Evolutionary conservation across 768 basidiomycete genomes (phyloP).

Genomic region (Suillus luteus): DNA sequence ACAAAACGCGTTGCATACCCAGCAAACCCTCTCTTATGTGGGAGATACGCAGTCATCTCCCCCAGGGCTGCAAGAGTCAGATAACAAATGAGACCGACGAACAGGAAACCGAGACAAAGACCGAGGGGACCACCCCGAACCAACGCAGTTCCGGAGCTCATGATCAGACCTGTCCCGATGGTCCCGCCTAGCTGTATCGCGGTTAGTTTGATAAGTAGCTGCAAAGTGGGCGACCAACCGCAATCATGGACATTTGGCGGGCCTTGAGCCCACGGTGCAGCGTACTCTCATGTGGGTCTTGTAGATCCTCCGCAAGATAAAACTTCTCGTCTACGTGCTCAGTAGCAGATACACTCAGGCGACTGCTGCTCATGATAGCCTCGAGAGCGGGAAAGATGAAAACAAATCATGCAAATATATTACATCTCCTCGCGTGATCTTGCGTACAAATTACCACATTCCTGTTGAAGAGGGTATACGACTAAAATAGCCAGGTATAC

Average conservation of each 20-base stretch:
- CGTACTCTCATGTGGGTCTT: slow-evolving; percentile 42
- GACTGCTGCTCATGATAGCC: neutral
- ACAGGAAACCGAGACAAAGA: slow-evolving; percentile 41
- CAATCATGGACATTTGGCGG: slow-evolving; percentile 62
- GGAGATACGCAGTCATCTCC: slow-evolving; percentile 44
- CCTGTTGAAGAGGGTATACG: neutral
- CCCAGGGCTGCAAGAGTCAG: slow-evolving; percentile 58
- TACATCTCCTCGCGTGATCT: neutral
- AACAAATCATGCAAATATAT: neutral
- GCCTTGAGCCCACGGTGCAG: slow-evolving; percentile 56
- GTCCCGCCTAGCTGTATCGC: slow-evolving; percentile 47
- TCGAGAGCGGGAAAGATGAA: neutral
- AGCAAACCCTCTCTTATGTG: slow-evolving; percentile 60
- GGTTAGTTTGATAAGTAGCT: neutral
- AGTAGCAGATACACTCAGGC: neutral
- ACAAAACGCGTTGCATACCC: slow-evolving; percentile 70
- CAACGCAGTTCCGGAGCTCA: slow-evolving; percentile 57
- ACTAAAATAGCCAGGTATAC: slow-evolving; percentile 10
- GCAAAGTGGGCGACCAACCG: slow-evolving; percentile 32
- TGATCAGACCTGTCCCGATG: slow-evolving; percentile 57
- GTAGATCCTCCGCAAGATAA: slow-evolving; percentile 31
- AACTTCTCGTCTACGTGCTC: slow-evolving; percentile 17
- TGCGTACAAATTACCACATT: neutral
- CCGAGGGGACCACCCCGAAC: slow-evolving; percentile 59
- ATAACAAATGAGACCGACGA: slow-evolving; percentile 60